Evolutionary conservation across 2,329 filamentous ascomycete species (phyloP), one percentile per base, ranked within the genome.

Genomic region (Coleophoma crateriformis): DNA sequence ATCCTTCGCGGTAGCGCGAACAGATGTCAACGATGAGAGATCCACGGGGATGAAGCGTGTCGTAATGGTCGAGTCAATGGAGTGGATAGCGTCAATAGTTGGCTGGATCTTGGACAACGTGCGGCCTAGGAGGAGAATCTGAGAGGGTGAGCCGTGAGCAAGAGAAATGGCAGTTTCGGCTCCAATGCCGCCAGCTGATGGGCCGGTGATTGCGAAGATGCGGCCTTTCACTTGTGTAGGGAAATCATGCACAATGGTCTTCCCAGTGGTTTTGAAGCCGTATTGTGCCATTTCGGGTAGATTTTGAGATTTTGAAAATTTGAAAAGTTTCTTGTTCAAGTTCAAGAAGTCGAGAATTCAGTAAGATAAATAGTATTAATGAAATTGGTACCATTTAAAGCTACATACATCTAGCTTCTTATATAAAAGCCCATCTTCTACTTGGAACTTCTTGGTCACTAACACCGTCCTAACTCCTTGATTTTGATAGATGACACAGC

Each of bases 1-100:
- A 11, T 61, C 58, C 1, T 53, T 58, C 2, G 70, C 71, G 0
- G 70, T 68, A 3, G 56, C 50, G 15, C 71, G 67, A 3, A 75
- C 64, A 1, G 63, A 61, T 4, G 64, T 61, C 13, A 70, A 53
- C 15, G 69, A 72, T 17, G 59, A 60, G 12, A 74, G 65, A 27
- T 71, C 68, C 22, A 50, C 22, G 14, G 40, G 22, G 40, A 43
- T 27, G 40, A 43, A 43, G 12, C 12, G 17, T 11, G 40, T 43
- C 3, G n/a, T 27, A 8, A 52, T 55, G 20, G 51, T 41, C 4
- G 56, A 44, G 33, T 51, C 35, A n/a, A 55, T 49, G 7, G 42
- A 20, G 7, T 42, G 10, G 32, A 61, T 58, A 19, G 19, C 22
- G 27, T 55, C 46, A 35, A 59, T 54, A 15, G 49, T 41, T 11